Percentiles rank a stretch among this genome's conserved stretches.
phyloP scores from a whole-genome alignment of 2,329 filamentous ascomycete genomes.

The Sclerotinia nivalis region DNA sequence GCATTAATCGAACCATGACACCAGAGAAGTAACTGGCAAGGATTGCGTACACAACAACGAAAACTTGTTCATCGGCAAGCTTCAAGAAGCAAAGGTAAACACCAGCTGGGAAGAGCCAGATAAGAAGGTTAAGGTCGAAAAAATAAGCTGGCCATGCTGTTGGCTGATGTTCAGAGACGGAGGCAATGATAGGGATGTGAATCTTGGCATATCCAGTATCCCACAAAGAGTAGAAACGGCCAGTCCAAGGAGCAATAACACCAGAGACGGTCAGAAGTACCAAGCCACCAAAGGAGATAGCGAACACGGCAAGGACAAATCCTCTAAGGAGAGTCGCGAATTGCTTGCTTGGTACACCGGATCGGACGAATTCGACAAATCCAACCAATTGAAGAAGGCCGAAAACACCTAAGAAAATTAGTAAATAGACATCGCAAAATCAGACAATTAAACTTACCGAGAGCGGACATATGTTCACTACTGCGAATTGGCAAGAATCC shows the following conservation, averaged over 20 bases:
- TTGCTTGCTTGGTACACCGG: slow-evolving; percentile 87
- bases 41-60: slow-evolving; percentile 95
- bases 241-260: slow-evolving; percentile 95
- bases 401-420: slow-evolving; percentile 70
- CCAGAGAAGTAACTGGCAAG: slow-evolving; percentile 97
- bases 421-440: slow-evolving; percentile 20
- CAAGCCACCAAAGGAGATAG: slow-evolving; percentile 71
- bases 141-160: slow-evolving; percentile 99
- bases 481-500: slow-evolving; percentile 95
- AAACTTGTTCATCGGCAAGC: slow-evolving; percentile 94
- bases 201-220: slow-evolving; percentile 99
- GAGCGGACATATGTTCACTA: slow-evolving; percentile 96
- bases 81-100: slow-evolving; percentile 98
- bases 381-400: slow-evolving; percentile 91
- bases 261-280: slow-evolving; percentile 85
- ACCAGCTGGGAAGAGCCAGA: slow-evolving; percentile 98
- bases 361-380: slow-evolving; percentile 86
- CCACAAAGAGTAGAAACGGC: slow-evolving; percentile 98
- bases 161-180: slow-evolving; percentile 98
- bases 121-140: slow-evolving; percentile 96
- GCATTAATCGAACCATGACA: slow-evolving; percentile 99
- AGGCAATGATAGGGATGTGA: slow-evolving; percentile 98
- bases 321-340: slow-evolving; percentile 87
- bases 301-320: slow-evolving; percentile 73
- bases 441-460: slow-evolving; percentile 60